Base-by-base conservation (phyloP, 306 rosid genomes). In the Abrus precatorius region DNA sequence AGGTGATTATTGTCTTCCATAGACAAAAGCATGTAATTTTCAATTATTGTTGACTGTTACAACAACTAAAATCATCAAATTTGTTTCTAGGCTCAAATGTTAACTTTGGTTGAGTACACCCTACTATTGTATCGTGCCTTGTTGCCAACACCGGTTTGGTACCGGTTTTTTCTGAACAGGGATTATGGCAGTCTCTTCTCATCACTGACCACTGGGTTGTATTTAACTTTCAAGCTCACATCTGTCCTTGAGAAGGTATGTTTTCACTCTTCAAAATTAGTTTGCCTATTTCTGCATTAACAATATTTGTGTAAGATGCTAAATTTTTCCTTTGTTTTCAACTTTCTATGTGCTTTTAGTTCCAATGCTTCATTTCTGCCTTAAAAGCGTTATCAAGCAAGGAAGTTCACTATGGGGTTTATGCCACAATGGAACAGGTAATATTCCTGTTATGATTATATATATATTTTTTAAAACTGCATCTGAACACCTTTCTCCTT, bases 141-240 rank as follows among this genome's bases (percentile, higher is more conserved):
- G 72, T 80, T 94, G 85, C 96, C 98, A 45, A 80, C 97, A 69
- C 96, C 97, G 5, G 97, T 94, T 64, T 94, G 97, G 98, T 92
- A 92, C 73, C 89, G 94, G 14, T 94, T 92, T 86, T 94, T 92
- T 87, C 80, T 94, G 82, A 91, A 94, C 89, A 90, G 88, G 81
- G 93, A 91, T 28, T 81, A 89, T 72, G 97, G 98, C 48, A 87
- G 98, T 87, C 96, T 94, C 83, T 94, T 94, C 80, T 94, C 98
- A 32, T 94, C 98, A 57, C 89, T 94, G 75, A 91, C 88, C 29
- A 94, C 98, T 1, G 98, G 98, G 67, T 84, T 94, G 75, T 94
- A 94, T 92, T 79, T 94, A 80, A 94, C 98, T 40, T 92, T 92
- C 82, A 94, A 94, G 96, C 90, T 94, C 43, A 94, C 97, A 47